Evolutionary conservation across 495 filamentous ascomycete genomes (phyloP).

Genomic region (Daldinia grandis): DNA sequence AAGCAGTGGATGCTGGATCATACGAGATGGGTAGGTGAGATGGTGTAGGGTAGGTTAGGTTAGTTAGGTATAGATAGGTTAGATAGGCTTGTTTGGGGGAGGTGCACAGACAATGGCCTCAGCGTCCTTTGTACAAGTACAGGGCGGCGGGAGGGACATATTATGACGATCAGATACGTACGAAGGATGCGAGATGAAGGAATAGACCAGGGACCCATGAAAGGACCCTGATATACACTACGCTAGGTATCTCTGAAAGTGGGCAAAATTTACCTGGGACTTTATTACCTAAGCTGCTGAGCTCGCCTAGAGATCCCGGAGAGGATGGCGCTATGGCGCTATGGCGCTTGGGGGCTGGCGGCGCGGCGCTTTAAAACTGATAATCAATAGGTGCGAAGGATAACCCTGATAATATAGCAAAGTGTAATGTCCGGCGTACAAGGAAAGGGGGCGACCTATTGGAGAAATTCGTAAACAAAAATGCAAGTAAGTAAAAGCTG

Average conservation of each 20-base stretch:
- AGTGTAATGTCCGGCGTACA: constrained; percentile 16
- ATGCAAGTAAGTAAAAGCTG: constrained; percentile 1
- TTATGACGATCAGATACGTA: constrained; percentile 44
- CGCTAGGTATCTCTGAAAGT: constrained; percentile 6
- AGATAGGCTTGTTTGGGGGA: constrained; percentile 9
- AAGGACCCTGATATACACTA: constrained; percentile 38
- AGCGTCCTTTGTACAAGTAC: constrained; percentile 29
- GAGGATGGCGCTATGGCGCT: background rate
- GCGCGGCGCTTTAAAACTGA: constrained; percentile 17
- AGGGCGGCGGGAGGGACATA: constrained; percentile 32
- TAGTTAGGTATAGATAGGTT: background rate
- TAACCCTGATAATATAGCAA: constrained; percentile 19
- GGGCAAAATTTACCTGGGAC: constrained; percentile 22
- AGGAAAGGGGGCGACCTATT: background rate
- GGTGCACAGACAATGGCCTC: constrained; percentile 27
- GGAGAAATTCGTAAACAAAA: constrained; percentile 8
- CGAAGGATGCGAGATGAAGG: constrained; percentile 44
- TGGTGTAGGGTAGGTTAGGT: constrained; percentile 19
- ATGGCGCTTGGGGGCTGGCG: constrained; percentile 10
- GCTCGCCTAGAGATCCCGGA: constrained; percentile 17
- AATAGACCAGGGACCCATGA: constrained; percentile 39
- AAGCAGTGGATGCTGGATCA: constrained; percentile 5
- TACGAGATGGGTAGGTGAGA: constrained; percentile 8
- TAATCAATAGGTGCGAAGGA: constrained; percentile 11
- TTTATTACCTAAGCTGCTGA: constrained; percentile 27